Evolutionary conservation across 129 eudicot genomes (phyloP).

Genomic region (Scalesia atractyloides): DNA sequence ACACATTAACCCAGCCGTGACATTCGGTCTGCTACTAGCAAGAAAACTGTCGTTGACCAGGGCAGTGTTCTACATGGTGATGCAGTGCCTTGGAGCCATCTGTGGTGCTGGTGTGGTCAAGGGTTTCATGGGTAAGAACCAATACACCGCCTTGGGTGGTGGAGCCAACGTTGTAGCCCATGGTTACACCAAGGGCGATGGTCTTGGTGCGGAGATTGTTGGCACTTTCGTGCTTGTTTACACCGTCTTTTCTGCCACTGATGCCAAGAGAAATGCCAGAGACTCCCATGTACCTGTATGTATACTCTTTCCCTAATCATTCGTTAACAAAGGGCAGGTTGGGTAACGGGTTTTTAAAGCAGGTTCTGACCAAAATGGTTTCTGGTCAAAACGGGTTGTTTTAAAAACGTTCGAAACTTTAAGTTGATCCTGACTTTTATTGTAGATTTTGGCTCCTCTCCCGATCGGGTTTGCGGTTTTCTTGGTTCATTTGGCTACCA

Average conservation of each 20-base stretch:
- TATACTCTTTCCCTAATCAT: slow-evolving; percentile 14
- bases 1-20: slow-evolving; percentile 91
- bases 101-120: slow-evolving; percentile 92
- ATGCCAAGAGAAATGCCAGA: slow-evolving; percentile 79
- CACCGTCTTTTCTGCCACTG: slow-evolving; percentile 73
- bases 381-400: too few species aligned
- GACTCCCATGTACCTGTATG: slow-evolving; percentile 83
- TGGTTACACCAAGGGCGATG: slow-evolving; percentile 67
- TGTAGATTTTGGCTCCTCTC: slow-evolving; percentile 70
- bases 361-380: too few species aligned
- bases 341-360: not conserved
- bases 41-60: slow-evolving; percentile 80
- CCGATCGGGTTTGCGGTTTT: slow-evolving; percentile 71
- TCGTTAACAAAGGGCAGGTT: not conserved
- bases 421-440: slow-evolving; percentile 5
- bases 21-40: slow-evolving; percentile 80
- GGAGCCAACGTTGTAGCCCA: slow-evolving; percentile 64
- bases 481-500: slow-evolving; percentile 74
- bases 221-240: slow-evolving; percentile 70
- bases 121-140: slow-evolving; percentile 59
- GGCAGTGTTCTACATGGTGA: slow-evolving; percentile 76
- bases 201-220: slow-evolving; percentile 70
- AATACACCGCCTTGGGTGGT: slow-evolving; percentile 48
- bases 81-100: slow-evolving; percentile 89
- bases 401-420: not conserved